Conservation (phyloP, 2,329 filamentous ascomycete genomes). For the Apiospora pterosperma region DNA sequence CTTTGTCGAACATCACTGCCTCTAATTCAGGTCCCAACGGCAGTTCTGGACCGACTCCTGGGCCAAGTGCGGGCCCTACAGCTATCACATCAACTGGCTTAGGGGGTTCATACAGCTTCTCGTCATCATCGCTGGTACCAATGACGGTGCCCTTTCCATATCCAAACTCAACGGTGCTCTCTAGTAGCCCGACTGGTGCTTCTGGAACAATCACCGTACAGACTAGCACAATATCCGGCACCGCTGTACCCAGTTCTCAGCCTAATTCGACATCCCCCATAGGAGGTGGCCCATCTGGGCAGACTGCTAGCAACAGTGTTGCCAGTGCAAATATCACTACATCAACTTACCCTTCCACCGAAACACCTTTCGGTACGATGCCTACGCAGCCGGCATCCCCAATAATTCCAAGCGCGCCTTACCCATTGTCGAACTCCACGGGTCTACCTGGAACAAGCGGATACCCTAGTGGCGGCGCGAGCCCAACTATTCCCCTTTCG, state of each 20-base stretch:
- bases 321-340: background rate
- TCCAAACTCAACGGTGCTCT: slow-evolving; percentile 16
- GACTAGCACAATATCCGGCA: background rate
- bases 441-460: slow-evolving; percentile 6
- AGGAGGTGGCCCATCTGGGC: slow-evolving; percentile 1
- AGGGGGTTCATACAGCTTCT: background rate
- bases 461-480: slow-evolving; percentile 5
- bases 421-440: slow-evolving; percentile 13
- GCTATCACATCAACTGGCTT: background rate
- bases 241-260: background rate
- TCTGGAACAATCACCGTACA: background rate
- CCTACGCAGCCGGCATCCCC: slow-evolving; percentile 4
- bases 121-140: background rate
- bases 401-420: slow-evolving; percentile 7
- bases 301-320: background rate
- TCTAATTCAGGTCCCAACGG: slow-evolving; percentile 11
- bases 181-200: slow-evolving; percentile 9
- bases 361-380: slow-evolving; percentile 1
- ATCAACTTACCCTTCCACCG: background rate
- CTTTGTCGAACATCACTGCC: slow-evolving; percentile 13
- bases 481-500: background rate
- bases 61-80: background rate
- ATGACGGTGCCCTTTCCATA: background rate
- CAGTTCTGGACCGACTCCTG: background rate
- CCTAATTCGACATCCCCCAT: background rate